A percentile compares a stretch with the other conserved stretches of the same genome.
Evolutionary conservation across 2,329 filamentous ascomycete species (phyloP).

Genomic region (Trichoderma arundinaceum): DNA sequence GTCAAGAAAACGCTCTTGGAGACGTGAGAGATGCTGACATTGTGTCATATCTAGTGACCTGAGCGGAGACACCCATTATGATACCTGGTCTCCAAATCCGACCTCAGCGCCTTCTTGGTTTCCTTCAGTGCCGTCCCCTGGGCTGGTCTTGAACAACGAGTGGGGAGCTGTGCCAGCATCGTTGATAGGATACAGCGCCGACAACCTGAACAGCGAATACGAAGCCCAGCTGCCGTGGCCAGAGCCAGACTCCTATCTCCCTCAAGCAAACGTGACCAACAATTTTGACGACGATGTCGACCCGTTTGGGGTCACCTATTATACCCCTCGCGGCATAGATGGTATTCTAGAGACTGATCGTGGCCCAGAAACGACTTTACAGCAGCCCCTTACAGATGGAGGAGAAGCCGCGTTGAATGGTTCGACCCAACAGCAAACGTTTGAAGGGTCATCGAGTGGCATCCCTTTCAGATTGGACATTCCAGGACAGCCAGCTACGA

Average conservation of each 20-base stretch:
- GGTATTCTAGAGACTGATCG: not conserved
- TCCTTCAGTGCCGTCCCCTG: constrained; percentile 5
- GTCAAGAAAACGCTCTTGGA: not conserved
- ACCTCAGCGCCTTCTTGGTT: not conserved
- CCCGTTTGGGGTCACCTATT: not conserved
- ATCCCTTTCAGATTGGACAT: not conserved
- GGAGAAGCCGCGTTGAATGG: not conserved
- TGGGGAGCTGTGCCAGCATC: not conserved
- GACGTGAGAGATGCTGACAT: not conserved
- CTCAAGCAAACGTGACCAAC: not conserved
- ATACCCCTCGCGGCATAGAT: not conserved
- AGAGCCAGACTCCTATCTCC: not conserved
- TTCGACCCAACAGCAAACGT: not conserved
- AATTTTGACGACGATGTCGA: not conserved
- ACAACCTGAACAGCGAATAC: constrained; percentile 10
- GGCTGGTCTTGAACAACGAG: constrained; percentile 1
- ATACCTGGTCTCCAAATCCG: constrained; percentile 7
- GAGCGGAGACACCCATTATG: not conserved
- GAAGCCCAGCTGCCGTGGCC: constrained; percentile 11
- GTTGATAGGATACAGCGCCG: not conserved
- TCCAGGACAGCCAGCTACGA: not conserved
- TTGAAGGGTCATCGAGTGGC: not conserved
- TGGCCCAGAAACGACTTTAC: not conserved
- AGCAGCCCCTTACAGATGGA: not conserved
- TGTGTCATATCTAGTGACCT: not conserved